Conservation (phyloP, 1,284 basidiomycete genomes). For the Cerioporus squamosus region DNA sequence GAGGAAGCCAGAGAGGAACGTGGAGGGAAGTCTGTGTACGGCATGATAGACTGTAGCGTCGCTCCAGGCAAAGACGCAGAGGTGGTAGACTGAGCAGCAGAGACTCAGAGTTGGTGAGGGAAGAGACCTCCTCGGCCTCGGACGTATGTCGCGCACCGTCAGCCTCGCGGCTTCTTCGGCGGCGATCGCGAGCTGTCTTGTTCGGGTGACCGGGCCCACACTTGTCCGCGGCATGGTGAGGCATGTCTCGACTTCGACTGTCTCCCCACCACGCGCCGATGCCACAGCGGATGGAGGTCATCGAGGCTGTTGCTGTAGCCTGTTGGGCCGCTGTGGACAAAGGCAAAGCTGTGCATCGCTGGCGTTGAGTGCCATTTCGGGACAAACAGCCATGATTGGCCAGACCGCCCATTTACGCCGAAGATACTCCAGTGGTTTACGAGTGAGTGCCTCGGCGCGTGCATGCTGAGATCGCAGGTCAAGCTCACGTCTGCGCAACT, state of each 20-base stretch:
- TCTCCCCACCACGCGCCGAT: background rate
- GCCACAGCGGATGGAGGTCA: background rate
- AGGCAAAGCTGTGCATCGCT: background rate
- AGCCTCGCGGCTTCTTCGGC: too few relatives aligned
- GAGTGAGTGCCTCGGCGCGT: too few relatives aligned
- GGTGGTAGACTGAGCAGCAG: background rate
- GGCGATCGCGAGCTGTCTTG: too few relatives aligned
- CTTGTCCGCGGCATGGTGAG: too few relatives aligned
- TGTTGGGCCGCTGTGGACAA: too few relatives aligned
- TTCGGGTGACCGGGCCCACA: too few relatives aligned
- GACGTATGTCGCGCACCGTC: too few relatives aligned
- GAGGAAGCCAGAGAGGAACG: slow-evolving; percentile 14
- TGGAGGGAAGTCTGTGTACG: slow-evolving; percentile 22
- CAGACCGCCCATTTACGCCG: background rate
- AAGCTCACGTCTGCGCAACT: too few relatives aligned
- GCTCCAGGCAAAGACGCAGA: background rate
- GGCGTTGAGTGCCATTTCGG: slow-evolving; percentile 1
- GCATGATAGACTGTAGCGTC: slow-evolving; percentile 6
- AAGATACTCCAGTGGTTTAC: slow-evolving; percentile 5
- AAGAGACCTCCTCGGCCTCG: too few relatives aligned
- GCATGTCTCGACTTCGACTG: background rate
- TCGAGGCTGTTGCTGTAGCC: too few relatives aligned
- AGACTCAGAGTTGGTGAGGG: background rate
- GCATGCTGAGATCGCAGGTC: too few relatives aligned
- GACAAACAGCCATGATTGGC: slow-evolving; percentile 6